Evolutionary conservation across 2,329 filamentous ascomycete species (phyloP).

Genomic region (Ceratocystis smalleyi): DNA sequence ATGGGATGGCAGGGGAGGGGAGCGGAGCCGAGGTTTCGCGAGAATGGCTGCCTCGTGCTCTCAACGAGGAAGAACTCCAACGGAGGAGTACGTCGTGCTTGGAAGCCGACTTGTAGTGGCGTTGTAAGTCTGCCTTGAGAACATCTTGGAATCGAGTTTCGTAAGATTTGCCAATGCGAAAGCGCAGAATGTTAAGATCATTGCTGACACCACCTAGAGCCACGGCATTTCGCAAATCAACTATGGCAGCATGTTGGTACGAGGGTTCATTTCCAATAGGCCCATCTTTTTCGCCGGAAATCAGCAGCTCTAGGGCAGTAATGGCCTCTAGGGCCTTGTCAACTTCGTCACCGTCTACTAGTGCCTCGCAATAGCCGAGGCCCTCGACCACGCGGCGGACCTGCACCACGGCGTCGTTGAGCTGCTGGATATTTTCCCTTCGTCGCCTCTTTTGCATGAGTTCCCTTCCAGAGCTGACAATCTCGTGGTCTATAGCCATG

Average conservation of each 20-base stretch:
- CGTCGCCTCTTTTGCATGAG: constrained; percentile 70
- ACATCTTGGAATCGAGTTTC: constrained; percentile 65
- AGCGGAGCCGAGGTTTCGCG: constrained; percentile 34
- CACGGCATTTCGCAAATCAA: constrained; percentile 9
- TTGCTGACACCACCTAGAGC: constrained; percentile 41
- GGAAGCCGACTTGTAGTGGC: constrained; percentile 63
- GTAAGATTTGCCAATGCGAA: constrained; percentile 73
- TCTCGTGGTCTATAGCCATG: constrained; percentile 65
- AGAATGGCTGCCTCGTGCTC: constrained; percentile 51
- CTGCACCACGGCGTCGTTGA: constrained; percentile 72
- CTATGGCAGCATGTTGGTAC: constrained; percentile 33
- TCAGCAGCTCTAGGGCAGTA: constrained; percentile 61
- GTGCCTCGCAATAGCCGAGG: constrained; percentile 58
- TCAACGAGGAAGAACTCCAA: constrained; percentile 65
- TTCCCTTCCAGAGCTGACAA: constrained; percentile 70
- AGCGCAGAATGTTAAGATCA: constrained; percentile 60
- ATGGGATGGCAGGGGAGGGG: constrained; percentile 45
- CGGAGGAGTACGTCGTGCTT: constrained; percentile 60
- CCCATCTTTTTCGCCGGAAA: constrained; percentile 50
- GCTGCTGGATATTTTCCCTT: constrained; percentile 67
- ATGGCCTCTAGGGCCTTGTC: constrained; percentile 67
- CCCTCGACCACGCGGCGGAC: constrained; percentile 63
- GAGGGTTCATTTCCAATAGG: constrained; percentile 33
- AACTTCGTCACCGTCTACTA: constrained; percentile 71
- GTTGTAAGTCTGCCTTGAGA: constrained; percentile 61